These are phyloP conservation scores for Mycena pura DNA, from an alignment of 768 basidiomycete species.

Conservation along the genomic window DNA sequence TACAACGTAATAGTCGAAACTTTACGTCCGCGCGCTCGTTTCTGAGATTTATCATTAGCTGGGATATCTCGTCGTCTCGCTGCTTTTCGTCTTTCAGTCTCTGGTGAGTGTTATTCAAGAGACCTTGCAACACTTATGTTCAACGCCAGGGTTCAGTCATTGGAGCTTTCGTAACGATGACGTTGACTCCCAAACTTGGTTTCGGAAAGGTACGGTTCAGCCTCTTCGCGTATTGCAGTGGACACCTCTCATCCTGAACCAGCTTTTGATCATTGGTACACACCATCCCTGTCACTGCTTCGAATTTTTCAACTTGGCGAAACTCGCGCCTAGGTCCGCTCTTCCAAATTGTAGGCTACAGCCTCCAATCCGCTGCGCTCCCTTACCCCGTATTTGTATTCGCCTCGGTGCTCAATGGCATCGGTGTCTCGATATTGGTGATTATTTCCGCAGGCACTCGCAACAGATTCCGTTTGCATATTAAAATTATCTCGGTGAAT, in stretches of 20 bases:
- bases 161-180: constrained; percentile 56
- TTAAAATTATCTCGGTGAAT: not conserved
- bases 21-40: too few relatives aligned
- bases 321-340: constrained; percentile 47
- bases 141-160: constrained; percentile 56
- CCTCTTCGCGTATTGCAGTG: not conserved
- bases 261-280: constrained; percentile 31
- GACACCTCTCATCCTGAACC: not conserved
- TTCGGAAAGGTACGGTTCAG: constrained; percentile 50
- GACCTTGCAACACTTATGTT: not conserved
- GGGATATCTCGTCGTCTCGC: constrained; percentile 54
- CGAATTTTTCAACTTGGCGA: not conserved
- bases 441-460: too few relatives aligned
- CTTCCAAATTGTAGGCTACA: constrained; percentile 51
- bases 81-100: constrained; percentile 50
- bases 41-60: constrained; percentile 36
- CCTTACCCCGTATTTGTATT: constrained; percentile 60
- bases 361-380: constrained; percentile 51
- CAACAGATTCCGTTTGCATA: not conserved
- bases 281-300: not conserved
- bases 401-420: constrained; percentile 52
- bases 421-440: constrained; percentile 57
- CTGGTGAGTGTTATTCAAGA: constrained; percentile 30
- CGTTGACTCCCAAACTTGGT: constrained; percentile 49
- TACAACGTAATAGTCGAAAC: constrained; percentile 19